Conservation (phyloP, 179 eudicot species). For the Heliamphora pulchella region DNA sequence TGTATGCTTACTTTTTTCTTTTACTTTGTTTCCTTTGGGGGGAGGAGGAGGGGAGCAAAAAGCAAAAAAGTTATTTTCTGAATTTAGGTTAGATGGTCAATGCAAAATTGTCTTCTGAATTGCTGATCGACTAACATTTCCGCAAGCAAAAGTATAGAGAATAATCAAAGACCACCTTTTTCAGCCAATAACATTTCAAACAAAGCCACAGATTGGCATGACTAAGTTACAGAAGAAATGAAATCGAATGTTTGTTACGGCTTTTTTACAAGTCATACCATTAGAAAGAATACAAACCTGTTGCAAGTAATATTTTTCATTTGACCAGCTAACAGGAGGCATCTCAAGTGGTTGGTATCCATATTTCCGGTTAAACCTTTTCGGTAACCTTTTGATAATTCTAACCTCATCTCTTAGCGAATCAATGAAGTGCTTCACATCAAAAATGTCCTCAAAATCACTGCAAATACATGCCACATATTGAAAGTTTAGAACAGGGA, state of each 20-base stretch:
- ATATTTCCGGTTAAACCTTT: constrained; percentile 50
- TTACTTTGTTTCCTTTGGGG: not conserved
- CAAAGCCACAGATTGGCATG: not conserved
- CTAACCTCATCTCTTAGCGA: constrained; percentile 88
- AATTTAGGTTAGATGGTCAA: not conserved
- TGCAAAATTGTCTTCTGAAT: not conserved
- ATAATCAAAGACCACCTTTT: not conserved
- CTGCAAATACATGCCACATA: constrained; percentile 36
- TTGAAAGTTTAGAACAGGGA: not conserved
- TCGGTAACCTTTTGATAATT: constrained; percentile 71
- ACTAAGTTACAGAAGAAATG: not conserved
- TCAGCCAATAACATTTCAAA: not conserved
- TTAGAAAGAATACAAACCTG: constrained; percentile 46
- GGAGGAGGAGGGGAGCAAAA: not conserved
- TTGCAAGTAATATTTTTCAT: constrained; percentile 75
- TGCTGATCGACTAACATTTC: not conserved
- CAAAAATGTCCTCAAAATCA: constrained; percentile 88
- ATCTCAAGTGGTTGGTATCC: constrained; percentile 55
- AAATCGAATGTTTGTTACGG: too few relatives aligned
- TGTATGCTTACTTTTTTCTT: not conserved
- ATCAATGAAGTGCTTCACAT: constrained; percentile 82
- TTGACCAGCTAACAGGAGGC: constrained; percentile 99
- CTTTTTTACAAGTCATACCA: not conserved
- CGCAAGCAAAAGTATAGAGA: not conserved
- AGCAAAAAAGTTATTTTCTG: not conserved